phyloP scores from a whole-genome alignment of 2,329 filamentous ascomycete genomes.

The Trichoderma polysporum region DNA sequence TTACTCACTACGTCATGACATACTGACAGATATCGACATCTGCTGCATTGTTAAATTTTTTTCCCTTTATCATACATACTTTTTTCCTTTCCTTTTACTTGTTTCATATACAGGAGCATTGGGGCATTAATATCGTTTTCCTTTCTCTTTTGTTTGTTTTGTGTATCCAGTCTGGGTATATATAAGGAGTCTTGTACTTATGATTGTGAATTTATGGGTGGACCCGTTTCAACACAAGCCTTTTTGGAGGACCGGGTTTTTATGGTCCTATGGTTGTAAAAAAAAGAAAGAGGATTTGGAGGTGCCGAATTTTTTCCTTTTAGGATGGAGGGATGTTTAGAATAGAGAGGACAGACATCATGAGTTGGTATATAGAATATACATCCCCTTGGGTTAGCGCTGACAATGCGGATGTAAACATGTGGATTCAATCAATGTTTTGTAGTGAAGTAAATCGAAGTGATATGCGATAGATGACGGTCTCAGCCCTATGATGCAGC shows the following conservation, averaged over 20 bases:
- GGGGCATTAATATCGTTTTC: slow-evolving; percentile 16
- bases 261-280: background rate
- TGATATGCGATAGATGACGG: background rate
- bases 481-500: background rate
- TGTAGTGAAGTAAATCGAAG: background rate
- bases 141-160: background rate
- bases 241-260: background rate
- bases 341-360: background rate
- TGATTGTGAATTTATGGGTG: slow-evolving; percentile 21
- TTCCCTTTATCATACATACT: background rate
- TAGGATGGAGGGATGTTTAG: background rate
- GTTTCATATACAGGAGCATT: slow-evolving; percentile 6
- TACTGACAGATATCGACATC: background rate
- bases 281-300: background rate
- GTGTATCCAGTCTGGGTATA: slow-evolving; percentile 18
- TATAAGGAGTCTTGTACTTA: slow-evolving; percentile 18
- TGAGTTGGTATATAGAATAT: background rate
- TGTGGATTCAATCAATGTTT: background rate
- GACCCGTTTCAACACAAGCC: background rate
- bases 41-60: background rate
- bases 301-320: background rate
- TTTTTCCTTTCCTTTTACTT: background rate
- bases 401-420: background rate
- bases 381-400: background rate
- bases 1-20: slow-evolving; percentile 6